phyloP scores from a whole-genome alignment of 1,139 yeast species.

The Zygoascus meyerae region DNA sequence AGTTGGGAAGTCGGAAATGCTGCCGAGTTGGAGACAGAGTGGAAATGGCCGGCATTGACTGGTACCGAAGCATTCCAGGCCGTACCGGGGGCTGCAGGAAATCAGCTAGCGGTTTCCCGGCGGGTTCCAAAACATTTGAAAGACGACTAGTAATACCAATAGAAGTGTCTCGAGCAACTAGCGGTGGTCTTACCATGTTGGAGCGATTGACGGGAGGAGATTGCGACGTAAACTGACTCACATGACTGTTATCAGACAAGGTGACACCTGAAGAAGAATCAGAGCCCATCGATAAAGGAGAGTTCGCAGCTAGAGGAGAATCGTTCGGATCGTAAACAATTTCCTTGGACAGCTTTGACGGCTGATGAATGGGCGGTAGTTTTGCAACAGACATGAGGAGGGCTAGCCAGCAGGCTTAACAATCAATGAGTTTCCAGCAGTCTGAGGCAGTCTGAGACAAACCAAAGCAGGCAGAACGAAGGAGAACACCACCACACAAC shows the following conservation, averaged over 20 bases:
- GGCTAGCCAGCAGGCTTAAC: too few relatives aligned
- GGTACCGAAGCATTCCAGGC: constrained; percentile 28
- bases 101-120: not conserved
- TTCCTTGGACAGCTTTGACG: constrained; percentile 2
- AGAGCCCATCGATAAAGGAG: not conserved
- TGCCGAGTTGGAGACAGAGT: constrained; percentile 34
- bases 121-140: too few relatives aligned
- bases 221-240: not conserved
- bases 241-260: not conserved
- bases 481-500: too few relatives aligned
- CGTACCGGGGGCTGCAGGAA: constrained; percentile 10
- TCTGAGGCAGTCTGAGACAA: too few relatives aligned
- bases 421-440: too few relatives aligned
- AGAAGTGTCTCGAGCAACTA: too few relatives aligned
- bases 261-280: not conserved
- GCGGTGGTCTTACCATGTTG: not conserved
- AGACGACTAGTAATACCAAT: too few relatives aligned
- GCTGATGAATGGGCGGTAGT: not conserved
- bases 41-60: constrained; percentile 31
- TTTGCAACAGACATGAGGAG: not conserved
- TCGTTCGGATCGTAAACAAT: not conserved
- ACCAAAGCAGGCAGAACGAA: too few relatives aligned
- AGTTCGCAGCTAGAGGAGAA: not conserved
- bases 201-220: not conserved
- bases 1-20: constrained; percentile 34